phyloP scores from a whole-genome alignment of 352 stramenopile genomes.

The Pythium phragmiticola region DNA sequence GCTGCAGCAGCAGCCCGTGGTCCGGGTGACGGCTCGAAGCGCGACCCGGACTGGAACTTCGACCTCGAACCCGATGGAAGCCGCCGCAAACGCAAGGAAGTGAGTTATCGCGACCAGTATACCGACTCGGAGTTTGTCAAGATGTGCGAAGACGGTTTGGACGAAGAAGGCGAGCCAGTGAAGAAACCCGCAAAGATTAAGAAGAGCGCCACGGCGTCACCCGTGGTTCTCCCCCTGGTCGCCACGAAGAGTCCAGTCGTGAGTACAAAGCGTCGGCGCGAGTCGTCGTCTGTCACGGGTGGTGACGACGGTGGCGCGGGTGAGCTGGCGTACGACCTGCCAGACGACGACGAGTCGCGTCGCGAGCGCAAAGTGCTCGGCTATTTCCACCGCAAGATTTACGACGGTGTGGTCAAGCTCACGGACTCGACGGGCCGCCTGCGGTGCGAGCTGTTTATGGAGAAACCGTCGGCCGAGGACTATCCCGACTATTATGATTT shows the following conservation, averaged over 20 bases:
- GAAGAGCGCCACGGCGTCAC: conserved; percentile 2
- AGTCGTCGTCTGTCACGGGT: conserved; percentile 12
- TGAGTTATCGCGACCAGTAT: conserved; percentile 85
- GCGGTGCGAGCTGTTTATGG: conserved; percentile 74
- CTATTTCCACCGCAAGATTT: conserved; percentile 85
- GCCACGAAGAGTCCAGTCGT: conserved; percentile 15
- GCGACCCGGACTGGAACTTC: conserved; percentile 65
- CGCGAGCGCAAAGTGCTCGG: conserved; percentile 65
- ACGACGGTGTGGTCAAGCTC: conserved; percentile 80
- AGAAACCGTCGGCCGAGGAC: conserved; percentile 74
- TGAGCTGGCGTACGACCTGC: conserved; percentile 35
- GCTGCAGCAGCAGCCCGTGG: not conserved
- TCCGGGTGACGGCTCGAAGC: conserved; percentile 25
- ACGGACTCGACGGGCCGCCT: conserved; percentile 63
- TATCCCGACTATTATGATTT: conserved; percentile 91
- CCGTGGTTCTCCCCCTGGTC: not conserved
- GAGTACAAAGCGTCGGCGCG: conserved; percentile 26
- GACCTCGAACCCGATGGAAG: conserved; percentile 46
- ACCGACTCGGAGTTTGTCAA: conserved; percentile 87
- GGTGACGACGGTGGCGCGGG: conserved; percentile 26
- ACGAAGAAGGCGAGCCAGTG: conserved; percentile 33
- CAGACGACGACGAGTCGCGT: conserved; percentile 39
- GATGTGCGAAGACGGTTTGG: conserved; percentile 84
- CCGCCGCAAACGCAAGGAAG: conserved; percentile 77
- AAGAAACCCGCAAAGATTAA: conserved; percentile 35